Base-by-base conservation (phyloP, 805 yeast species). In the Candida stauntonica region DNA sequence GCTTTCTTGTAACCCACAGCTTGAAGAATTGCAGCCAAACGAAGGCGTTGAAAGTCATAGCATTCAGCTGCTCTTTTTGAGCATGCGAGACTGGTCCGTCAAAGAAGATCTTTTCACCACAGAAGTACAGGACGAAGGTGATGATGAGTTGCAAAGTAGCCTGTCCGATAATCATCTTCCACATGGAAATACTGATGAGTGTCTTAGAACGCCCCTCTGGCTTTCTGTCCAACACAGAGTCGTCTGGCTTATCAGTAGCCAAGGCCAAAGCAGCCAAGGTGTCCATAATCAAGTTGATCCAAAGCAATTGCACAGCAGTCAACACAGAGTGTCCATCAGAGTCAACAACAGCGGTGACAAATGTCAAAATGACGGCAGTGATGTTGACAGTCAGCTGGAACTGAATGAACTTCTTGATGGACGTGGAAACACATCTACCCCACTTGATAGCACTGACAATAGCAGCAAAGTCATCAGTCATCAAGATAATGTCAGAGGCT, bases 271-370 rank as follows among this genome's bases (percentile, higher is more conserved):
- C 99, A 3, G 99, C 99, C 46, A 93, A 73, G 0, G 99, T 93
- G 62, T 93, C 99, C 99, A 93, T 93, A 54, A 93, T 93, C 61
- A 93, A 71, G 62, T 93, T 93, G 35, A 93, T 97, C 99, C 99
- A 93, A 46, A 93, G 70, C 50, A 93, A 75, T 66, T 93, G 99
- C 32, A 93, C 99, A 1, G 99, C 99, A 20, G 98, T 91, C 54
- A 93, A 70, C 8, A 93, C 99, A 5, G 97, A 86, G 29, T 73
- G 64, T 48, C 89, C 91, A 34, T 79, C 82, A 19, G 77, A 62
- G 5, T 88, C 79, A 1, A 89, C 86, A 37, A 91, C 94, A 11
- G 99, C 94, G 31, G 96, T 83, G 15, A 93, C 85, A 66, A 93
- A 93, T 1, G 99, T 91, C 45, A 93, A 72, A 3, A 84, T 71